Conservation (phyloP, 169 alveolate species). For the Plasmodium billcollinsi region DNA sequence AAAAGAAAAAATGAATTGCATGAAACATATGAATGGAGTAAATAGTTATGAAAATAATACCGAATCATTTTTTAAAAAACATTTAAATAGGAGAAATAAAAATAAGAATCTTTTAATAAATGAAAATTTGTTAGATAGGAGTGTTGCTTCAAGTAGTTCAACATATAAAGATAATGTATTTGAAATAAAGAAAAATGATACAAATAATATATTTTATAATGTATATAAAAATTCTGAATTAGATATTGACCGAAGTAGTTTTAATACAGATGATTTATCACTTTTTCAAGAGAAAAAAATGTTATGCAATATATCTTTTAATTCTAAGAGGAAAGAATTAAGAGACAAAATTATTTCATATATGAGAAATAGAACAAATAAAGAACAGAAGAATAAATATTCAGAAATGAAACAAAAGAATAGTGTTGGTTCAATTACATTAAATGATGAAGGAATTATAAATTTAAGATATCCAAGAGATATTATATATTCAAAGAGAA, state of each 20-base stretch:
- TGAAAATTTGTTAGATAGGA: conserved; percentile 13
- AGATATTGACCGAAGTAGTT: background rate
- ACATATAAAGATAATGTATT: conserved; percentile 32
- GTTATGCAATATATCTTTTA: conserved; percentile 17
- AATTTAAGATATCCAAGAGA: conserved; percentile 15
- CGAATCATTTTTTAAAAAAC: no score
- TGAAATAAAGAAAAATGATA: conserved; percentile 14
- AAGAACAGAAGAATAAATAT: conserved; percentile 16
- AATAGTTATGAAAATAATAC: no score
- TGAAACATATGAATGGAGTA: no score
- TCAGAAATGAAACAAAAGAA: conserved; percentile 4
- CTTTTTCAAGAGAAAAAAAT: conserved; percentile 9
- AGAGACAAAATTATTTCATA: conserved; percentile 55
- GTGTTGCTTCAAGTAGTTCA: conserved; percentile 26
- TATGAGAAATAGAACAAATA: conserved; percentile 27
- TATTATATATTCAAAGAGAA: background rate
- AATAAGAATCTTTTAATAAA: conserved; percentile 1
- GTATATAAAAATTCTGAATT: conserved; percentile 18
- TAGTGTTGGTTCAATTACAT: background rate
- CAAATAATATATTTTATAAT: conserved; percentile 11
- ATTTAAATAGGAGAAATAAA: background rate
- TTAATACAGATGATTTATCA: background rate
- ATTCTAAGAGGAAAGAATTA: conserved; percentile 33
- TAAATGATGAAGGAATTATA: conserved; percentile 2
- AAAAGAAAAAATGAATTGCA: no score